Base-by-base conservation (phyloP, 352 stramenopile species). In the Pythium guiyangense region DNA sequence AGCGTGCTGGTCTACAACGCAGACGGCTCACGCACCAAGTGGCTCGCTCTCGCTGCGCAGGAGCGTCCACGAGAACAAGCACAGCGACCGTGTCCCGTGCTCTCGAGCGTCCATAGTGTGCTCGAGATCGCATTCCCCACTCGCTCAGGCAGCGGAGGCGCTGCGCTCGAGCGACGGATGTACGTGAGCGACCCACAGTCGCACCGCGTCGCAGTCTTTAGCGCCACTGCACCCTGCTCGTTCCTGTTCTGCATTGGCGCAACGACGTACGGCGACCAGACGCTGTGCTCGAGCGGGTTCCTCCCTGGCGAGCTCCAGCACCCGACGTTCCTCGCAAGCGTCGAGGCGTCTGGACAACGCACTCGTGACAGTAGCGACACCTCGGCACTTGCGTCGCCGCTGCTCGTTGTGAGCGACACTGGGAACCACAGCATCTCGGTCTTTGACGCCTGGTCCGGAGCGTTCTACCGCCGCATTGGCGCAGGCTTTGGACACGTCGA, bases 381-480 rank as follows among this genome's bases (percentile, higher is more conserved):
- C 12, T 40, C 9, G 40, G 9, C 22, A 43, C 6, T 2, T 12
- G 31, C 4, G 6, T 48, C 40, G 0, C 34, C 11, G 22, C 34
- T 67, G 0, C 43, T 89, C 29, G 55, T 83, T 3, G 69, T 92
- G 2, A 81, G 73, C 14, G 77, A 90, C 61, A 79, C 63, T 40
- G 75, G 73, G 25, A 92, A 92, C 46, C 77, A 92, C 50, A 66
- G 15, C 17, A 40, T 92, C 9, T 80, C 74, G 8, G 31, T 86
- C 2, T 90, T 92, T 62, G 63, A 90, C 27, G 62, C 68, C 0
- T 47, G 10, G 3, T 67, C 47, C 8, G 63, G 77, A 5, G 55
- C 43, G 20, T 87, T 81, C 44, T 59, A 45, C 1, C 26, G 57
- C 18, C 67, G 65, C 11, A 74, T 92, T 54, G 77, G 81, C 2